Evolutionary conservation across 139 green algal genomes (phyloP).

Genomic region (Coelastrella sp.): DNA sequence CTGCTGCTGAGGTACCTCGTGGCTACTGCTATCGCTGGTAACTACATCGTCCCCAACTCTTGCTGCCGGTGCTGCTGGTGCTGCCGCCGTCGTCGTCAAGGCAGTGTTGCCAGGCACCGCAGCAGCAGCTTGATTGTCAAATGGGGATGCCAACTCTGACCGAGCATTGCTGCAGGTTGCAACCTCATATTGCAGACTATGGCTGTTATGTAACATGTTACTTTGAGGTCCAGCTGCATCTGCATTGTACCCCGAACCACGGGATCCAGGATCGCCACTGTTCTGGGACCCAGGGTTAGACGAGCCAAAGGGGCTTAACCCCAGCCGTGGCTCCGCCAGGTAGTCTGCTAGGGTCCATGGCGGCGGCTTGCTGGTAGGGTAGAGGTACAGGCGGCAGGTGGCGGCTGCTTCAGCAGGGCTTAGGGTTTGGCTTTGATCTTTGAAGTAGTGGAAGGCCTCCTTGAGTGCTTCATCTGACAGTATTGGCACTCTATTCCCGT

Average conservation of each 20-base stretch:
- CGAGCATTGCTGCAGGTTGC: not conserved
- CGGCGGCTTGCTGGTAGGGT: not conserved
- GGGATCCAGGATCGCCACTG: too few species aligned
- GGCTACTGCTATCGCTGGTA: constrained; percentile 29
- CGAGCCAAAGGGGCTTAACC: not conserved
- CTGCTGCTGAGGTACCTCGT: constrained; percentile 1
- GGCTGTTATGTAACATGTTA: not conserved
- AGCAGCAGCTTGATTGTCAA: not conserved
- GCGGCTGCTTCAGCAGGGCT: constrained; percentile 8
- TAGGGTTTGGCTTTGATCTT: constrained; percentile 5
- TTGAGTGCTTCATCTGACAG: constrained; percentile 31
- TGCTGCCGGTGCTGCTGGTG: not conserved
- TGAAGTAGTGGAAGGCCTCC: constrained; percentile 42
- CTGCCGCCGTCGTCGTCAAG: too few species aligned
- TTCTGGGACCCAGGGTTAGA: not conserved
- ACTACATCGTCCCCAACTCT: not conserved
- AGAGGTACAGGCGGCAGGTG: constrained; percentile 36
- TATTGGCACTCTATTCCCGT: constrained; percentile 25
- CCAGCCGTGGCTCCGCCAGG: not conserved
- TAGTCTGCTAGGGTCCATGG: constrained; percentile 32
- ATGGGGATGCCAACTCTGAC: not conserved
- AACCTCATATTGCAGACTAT: not conserved
- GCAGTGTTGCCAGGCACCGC: not conserved
- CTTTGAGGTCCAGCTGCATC: too few species aligned
- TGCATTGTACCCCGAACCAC: too few species aligned